Evolutionary conservation across 2,329 filamentous ascomycete genomes (phyloP), one percentile per base, ranked within the genome.

Genomic region (Tolypocladium album): DNA sequence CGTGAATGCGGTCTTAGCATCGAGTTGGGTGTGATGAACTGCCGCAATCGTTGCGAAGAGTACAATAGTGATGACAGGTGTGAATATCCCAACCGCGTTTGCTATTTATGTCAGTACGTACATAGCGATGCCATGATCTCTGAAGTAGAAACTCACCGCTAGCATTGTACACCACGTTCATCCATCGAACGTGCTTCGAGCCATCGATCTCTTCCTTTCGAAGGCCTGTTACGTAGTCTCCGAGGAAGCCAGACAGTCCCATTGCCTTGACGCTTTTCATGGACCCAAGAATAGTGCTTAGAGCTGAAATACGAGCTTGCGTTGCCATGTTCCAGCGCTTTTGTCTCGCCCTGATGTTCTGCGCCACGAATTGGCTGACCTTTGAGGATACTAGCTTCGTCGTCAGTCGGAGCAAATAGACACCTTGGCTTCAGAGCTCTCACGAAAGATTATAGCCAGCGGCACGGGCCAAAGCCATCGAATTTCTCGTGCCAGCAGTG

Each of bases 401-500:
- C 7, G 24, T 50, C 24, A 50, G 24, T 20, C 27, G 6, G 13
- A 15, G 2, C 45, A 27, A 6, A 7, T 7, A 7, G 2, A 3
- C 31, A 4, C 12, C 15, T 31, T 20, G 24, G 45, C 6, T 47
- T 50, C 5, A 20, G 13, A 31, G 45, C 24, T 20, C 45, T 27
- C 24, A 50, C 45, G 15, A 6, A 50, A 20, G 8, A 50, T 50
- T 7, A 50, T 27, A 20, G 24, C 45, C 24, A 50, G 45, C 45
- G 45, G 45, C 13, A 50, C 45, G 4, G 24, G 45, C 45, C 45
- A 50, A 7, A 50, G 45, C 45, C 45, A 50, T 31, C 15, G 24
- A 20, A 56, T 39, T 15, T 56, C 36, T 24, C 22, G n/a, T 43
- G 71, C 68, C 3, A 80, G 62, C 59, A 79, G 67, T 12, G 59